phyloP scores from a whole-genome alignment of 768 basidiomycete genomes.

The Macrolepiota albuminosa region DNA sequence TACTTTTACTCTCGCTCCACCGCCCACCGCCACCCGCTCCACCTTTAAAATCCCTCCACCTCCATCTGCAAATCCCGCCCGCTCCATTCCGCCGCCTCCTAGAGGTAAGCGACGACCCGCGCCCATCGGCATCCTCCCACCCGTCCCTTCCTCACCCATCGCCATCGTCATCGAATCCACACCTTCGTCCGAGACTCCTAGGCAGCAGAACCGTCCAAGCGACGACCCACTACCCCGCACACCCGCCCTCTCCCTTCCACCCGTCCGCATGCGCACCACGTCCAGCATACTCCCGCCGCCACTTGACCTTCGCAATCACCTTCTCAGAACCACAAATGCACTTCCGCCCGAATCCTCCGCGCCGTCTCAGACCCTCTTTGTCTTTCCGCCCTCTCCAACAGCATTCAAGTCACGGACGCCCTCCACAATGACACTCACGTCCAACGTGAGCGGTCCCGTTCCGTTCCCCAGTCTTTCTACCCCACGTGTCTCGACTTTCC shows the following conservation, averaged over 20 bases:
- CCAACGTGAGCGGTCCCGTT: constrained; percentile 36
- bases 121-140: constrained; percentile 57
- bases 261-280: constrained; percentile 47
- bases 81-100: constrained; percentile 23
- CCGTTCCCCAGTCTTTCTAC: constrained; percentile 59
- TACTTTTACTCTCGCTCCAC: constrained; percentile 41
- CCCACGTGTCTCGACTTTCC: constrained; percentile 68
- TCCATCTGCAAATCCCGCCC: constrained; percentile 40
- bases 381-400: constrained; percentile 73
- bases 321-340: constrained; percentile 24
- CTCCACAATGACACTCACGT: constrained; percentile 78
- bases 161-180: constrained; percentile 38
- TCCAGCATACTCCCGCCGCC: constrained; percentile 57
- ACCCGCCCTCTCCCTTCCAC: constrained; percentile 23
- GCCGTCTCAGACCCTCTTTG: constrained; percentile 81
- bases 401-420: constrained; percentile 59
- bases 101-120: constrained; percentile 60
- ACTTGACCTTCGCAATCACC: constrained; percentile 42
- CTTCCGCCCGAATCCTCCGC: constrained; percentile 32
- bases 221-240: constrained; percentile 15
- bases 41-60: constrained; percentile 50
- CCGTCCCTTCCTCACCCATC: constrained; percentile 72
- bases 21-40: constrained; percentile 41
- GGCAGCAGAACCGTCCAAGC: constrained; percentile 3
- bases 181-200: constrained; percentile 10